phyloP scores from a whole-genome alignment of 495 filamentous ascomycete species.

The Tirmania nivea region DNA sequence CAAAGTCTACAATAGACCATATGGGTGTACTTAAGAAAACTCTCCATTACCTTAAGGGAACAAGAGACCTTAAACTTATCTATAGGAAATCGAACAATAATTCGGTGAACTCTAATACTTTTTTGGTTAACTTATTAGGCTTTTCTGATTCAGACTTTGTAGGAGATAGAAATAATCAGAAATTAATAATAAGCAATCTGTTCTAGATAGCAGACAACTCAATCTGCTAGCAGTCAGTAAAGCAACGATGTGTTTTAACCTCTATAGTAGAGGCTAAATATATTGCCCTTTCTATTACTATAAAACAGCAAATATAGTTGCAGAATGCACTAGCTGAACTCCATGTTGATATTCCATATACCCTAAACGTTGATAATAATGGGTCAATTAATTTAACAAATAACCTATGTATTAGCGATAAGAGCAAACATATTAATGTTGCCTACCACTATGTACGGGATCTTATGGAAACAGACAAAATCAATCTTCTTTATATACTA shows the following conservation, averaged over 20 bases:
- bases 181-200: conserved; percentile 1
- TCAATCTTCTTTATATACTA: neutral
- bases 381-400: neutral
- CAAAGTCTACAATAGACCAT: neutral
- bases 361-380: too few relatives aligned
- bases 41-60: too few relatives aligned
- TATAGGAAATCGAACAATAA: neutral
- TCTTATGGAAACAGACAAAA: neutral
- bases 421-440: neutral
- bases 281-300: neutral
- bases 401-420: neutral
- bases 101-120: too few relatives aligned
- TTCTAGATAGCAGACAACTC: neutral
- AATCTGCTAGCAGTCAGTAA: neutral
- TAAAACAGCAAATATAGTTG: conserved; percentile 3
- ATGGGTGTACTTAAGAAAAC: neutral
- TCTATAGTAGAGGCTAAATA: conserved; percentile 1
- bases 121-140: neutral
- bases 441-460: neutral
- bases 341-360: neutral
- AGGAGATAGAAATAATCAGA: neutral
- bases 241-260: conserved; percentile 1
- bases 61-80: too few relatives aligned
- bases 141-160: conserved; percentile 2
- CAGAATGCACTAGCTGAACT: neutral